Percentiles rank a stretch among this genome's conserved stretches.
Conservation (phyloP, 805 yeast species). For the Suhomyces sp. region DNA sequence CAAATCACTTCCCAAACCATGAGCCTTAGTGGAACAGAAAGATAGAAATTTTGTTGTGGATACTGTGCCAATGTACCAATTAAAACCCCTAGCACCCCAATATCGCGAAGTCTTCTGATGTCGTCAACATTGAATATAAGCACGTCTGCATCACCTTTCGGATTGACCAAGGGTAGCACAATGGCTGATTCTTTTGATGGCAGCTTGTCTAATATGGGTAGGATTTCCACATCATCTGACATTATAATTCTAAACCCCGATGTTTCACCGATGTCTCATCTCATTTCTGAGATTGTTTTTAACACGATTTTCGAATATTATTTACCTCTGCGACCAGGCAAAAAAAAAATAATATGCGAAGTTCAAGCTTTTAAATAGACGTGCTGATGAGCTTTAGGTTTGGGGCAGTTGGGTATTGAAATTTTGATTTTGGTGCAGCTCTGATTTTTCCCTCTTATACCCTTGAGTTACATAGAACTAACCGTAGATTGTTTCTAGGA, state of each 20-base stretch:
- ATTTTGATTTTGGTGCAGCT: no score
- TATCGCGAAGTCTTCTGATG: constrained; percentile 51
- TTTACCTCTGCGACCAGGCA: not conserved
- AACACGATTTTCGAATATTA: not conserved
- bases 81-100: constrained; percentile 71
- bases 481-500: not conserved
- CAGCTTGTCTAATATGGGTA: not conserved
- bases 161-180: constrained; percentile 17
- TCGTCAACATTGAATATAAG: constrained; percentile 58
- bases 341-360: not conserved
- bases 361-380: no score
- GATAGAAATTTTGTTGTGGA: constrained; percentile 90
- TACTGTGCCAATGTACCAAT: constrained; percentile 82
- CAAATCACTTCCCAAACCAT: constrained; percentile 71
- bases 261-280: not conserved
- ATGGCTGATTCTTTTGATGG: constrained; percentile 3
- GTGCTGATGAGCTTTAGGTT: not conserved
- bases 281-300: not conserved
- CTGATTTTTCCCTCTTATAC: no score
- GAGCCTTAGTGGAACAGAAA: constrained; percentile 78
- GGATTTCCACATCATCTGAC: not conserved
- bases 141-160: constrained; percentile 27
- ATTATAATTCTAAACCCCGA: not conserved
- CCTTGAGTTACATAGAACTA: no score
- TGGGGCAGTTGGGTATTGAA: not conserved